Conservation (phyloP, 2,329 filamentous ascomycete species). For the Colletotrichum neosansevieriae region DNA sequence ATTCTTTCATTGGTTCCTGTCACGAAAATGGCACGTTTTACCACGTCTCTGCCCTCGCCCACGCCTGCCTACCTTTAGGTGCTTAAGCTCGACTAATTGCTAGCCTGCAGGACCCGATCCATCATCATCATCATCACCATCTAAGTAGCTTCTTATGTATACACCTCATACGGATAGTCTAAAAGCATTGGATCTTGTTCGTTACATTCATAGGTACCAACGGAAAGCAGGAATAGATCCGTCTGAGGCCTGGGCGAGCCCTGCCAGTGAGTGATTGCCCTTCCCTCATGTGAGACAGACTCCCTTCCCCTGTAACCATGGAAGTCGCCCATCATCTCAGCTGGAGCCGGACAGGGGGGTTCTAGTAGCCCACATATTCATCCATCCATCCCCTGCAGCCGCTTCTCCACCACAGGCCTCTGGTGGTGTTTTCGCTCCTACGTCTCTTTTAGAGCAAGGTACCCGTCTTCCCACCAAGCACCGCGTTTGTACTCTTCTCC, state of each 20-base stretch:
- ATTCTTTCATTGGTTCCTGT: slow-evolving; percentile 4
- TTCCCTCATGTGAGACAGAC: too few species aligned
- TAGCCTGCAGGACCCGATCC: slow-evolving; percentile 12
- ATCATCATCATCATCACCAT: background rate
- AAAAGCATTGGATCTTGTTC: too few species aligned
- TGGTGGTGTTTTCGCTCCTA: slow-evolving; percentile 13
- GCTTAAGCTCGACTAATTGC: slow-evolving; percentile 20
- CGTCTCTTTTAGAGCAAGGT: slow-evolving; percentile 30
- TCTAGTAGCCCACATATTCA: too few species aligned
- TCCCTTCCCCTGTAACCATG: too few species aligned
- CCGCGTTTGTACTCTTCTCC: slow-evolving; percentile 27
- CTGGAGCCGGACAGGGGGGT: background rate
- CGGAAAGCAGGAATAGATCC: background rate
- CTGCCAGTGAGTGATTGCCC: slow-evolving; percentile 8
- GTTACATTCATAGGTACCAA: too few species aligned
- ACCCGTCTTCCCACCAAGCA: slow-evolving; percentile 12
- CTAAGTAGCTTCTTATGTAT: too few species aligned
- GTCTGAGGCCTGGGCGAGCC: slow-evolving; percentile 23
- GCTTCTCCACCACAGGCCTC: too few species aligned
- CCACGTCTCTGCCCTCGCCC: slow-evolving; percentile 13
- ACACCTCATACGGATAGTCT: too few species aligned
- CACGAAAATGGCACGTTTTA: slow-evolving; percentile 35
- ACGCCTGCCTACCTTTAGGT: background rate
- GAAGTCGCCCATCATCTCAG: too few species aligned
- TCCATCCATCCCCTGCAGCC: too few species aligned